Percentiles rank a stretch among this genome's conserved stretches.
These are phyloP conservation scores for Agaricales sp. DNA, from an alignment of 1,284 basidiomycete genomes.

Conservation along the genomic window DNA sequence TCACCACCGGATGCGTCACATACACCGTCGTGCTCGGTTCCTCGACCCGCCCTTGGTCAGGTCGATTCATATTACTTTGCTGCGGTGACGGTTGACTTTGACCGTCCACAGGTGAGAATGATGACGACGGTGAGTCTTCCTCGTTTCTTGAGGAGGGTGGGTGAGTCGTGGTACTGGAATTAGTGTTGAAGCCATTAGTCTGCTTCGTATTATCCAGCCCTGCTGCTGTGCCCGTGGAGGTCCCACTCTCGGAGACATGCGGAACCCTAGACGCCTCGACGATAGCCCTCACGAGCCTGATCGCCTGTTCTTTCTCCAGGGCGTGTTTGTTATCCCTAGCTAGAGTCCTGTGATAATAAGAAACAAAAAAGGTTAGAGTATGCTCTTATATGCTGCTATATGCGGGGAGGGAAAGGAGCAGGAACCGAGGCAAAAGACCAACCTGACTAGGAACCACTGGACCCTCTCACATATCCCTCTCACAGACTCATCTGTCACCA, in stretches of 20 bases:
- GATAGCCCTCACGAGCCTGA: conserved; percentile 83
- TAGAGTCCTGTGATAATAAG: conserved; percentile 49
- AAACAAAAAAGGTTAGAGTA: conserved; percentile 2
- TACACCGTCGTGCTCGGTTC: conserved; percentile 28
- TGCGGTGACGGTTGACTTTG: neutral
- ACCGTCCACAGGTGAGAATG: neutral
- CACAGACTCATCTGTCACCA: conserved; percentile 65
- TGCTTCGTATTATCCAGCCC: conserved; percentile 16
- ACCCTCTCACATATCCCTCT: conserved; percentile 46
- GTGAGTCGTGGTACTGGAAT: conserved; percentile 18
- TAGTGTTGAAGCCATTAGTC: too few relatives aligned
- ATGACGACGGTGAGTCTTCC: neutral
- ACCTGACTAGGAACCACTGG: conserved; percentile 86
- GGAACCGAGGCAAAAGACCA: conserved; percentile 16
- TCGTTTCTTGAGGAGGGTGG: neutral
- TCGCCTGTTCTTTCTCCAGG: conserved; percentile 89
- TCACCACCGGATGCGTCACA: conserved; percentile 70
- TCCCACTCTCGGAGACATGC: conserved; percentile 22
- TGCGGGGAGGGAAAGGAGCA: neutral
- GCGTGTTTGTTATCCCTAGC: conserved; percentile 78
- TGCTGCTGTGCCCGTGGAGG: conserved; percentile 21
- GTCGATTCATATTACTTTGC: neutral
- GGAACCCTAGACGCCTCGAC: conserved; percentile 59
- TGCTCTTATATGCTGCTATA: conserved; percentile 6
- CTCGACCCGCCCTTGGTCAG: neutral